Conservation (phyloP, 768 basidiomycete species). For the Tremella fuciformis region DNA sequence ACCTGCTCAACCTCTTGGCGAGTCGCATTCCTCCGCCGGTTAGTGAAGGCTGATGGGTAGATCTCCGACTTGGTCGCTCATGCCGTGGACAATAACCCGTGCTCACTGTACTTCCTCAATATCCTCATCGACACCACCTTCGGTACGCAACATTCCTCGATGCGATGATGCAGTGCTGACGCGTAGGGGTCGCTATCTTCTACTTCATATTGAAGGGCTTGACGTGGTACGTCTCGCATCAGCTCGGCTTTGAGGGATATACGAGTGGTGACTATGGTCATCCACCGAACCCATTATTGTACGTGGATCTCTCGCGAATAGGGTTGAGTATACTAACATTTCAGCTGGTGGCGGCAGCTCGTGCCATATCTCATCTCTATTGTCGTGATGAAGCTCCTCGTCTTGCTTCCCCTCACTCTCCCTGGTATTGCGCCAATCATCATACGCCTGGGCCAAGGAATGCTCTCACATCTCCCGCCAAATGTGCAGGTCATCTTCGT, state of each 20-base stretch:
- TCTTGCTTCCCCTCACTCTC: slow-evolving; percentile 65
- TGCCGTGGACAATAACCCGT: slow-evolving; percentile 71
- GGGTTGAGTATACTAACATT: not conserved
- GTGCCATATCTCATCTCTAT: slow-evolving; percentile 77
- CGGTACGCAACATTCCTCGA: slow-evolving; percentile 57
- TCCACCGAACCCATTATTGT: slow-evolving; percentile 71
- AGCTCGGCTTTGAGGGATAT: slow-evolving; percentile 68
- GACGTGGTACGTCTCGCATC: slow-evolving; percentile 66
- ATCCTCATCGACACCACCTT: slow-evolving; percentile 87
- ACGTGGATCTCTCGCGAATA: slow-evolving; percentile 60
- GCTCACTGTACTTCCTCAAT: slow-evolving; percentile 81
- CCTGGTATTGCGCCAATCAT: slow-evolving; percentile 65
- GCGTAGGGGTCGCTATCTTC: slow-evolving; percentile 69
- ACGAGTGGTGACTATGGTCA: slow-evolving; percentile 83
- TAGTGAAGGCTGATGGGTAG: slow-evolving; percentile 44
- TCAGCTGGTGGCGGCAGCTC: slow-evolving; percentile 53
- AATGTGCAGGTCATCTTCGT: slow-evolving; percentile 55
- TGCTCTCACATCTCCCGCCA: slow-evolving; percentile 67
- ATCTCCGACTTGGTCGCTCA: slow-evolving; percentile 74
- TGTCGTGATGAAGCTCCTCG: slow-evolving; percentile 83
- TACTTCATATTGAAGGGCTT: slow-evolving; percentile 68
- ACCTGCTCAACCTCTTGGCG: slow-evolving; percentile 43
- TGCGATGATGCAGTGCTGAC: not conserved
- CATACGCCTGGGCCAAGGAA: slow-evolving; percentile 76
- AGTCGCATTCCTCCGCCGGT: slow-evolving; percentile 12